Base-by-base conservation (phyloP, 2,329 filamentous ascomycete genomes). In the Diaporthe ilicicola region DNA sequence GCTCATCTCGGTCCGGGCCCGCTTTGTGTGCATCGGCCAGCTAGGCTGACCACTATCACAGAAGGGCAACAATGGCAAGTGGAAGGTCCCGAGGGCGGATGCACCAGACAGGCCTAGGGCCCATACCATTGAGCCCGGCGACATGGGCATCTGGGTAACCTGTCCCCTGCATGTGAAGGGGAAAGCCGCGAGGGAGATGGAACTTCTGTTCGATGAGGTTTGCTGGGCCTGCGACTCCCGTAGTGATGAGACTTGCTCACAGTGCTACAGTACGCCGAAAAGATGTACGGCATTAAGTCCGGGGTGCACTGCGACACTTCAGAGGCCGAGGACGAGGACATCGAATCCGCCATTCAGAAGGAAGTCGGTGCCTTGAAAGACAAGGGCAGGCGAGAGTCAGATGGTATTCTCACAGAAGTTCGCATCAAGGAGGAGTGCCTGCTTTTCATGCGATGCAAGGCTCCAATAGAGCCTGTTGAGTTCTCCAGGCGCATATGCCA, bases 71-170 rank as follows among this genome's bases (percentile, higher is more conserved):
- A 81, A 81, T 70, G 88, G 88, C 13, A 88, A 85, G 77, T 92
- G 90, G 90, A 86, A 87, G 77, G 91, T 89, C 32, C 82, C 89
- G 17, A 86, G 89, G 72, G 81, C 82, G 42, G 90, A 87, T 39
- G 76, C 74, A 83, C 53, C 81, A 82, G 24, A 79, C 81, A 62
- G 34, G 64, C 79, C 81, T 72, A 81, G 81, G 74, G 85, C 84
- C 50, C 84, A 81, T 48, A 78, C 80, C 15, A 81, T 94, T 59
- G 88, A 93, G 75, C 84, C 91, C 6, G 92, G 92, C 6, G 92
- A 94, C 76, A 84, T 86, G 66, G 93, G 93, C 6, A 90, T 95
- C 71, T 95, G 92, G 92, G 91, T 91, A 34, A 94, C 93, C 0
- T 95, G 92, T 78, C 89, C 91, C 65, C 88, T 91, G 77, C 89